Percentiles rank a stretch among this genome's conserved stretches.
Evolutionary conservation across 495 filamentous ascomycete species (phyloP).

Genomic region (Neurospora sp.): DNA sequence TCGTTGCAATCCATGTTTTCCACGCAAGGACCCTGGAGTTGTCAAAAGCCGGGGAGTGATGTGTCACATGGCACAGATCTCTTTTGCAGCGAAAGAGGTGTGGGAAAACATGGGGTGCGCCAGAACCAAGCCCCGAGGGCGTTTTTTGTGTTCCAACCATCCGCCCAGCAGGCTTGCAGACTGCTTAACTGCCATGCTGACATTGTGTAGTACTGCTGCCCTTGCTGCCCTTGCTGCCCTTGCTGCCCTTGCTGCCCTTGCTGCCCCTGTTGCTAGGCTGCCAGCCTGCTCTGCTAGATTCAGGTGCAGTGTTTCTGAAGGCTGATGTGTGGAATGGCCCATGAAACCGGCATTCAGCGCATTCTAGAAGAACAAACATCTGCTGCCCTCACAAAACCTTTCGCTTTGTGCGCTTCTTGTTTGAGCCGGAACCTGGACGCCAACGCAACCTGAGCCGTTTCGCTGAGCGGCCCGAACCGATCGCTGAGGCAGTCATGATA

Average conservation of each 20-base stretch:
- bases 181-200: slow-evolving; percentile 8
- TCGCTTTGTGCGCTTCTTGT: not conserved
- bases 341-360: not conserved
- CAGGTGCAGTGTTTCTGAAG: slow-evolving; percentile 1
- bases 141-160: slow-evolving; percentile 16
- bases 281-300: not conserved
- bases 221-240: not conserved
- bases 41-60: slow-evolving; percentile 22
- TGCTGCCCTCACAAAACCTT: not conserved
- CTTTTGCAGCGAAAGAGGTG: slow-evolving; percentile 11
- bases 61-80: slow-evolving; percentile 33
- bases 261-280: not conserved
- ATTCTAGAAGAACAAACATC: not conserved
- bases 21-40: slow-evolving; percentile 10
- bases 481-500: not conserved
- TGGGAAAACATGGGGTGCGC: slow-evolving; percentile 20
- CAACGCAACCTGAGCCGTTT: not conserved
- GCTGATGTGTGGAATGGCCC: not conserved
- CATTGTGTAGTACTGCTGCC: slow-evolving; percentile 9
- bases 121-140: slow-evolving; percentile 14
- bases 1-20: not conserved
- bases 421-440: not conserved
- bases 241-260: not conserved
- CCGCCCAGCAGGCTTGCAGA: slow-evolving; percentile 13
- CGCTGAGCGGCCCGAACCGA: not conserved